Evolutionary conservation across 495 filamentous ascomycete genomes (phyloP).

Genomic region (Xylaria curta): DNA sequence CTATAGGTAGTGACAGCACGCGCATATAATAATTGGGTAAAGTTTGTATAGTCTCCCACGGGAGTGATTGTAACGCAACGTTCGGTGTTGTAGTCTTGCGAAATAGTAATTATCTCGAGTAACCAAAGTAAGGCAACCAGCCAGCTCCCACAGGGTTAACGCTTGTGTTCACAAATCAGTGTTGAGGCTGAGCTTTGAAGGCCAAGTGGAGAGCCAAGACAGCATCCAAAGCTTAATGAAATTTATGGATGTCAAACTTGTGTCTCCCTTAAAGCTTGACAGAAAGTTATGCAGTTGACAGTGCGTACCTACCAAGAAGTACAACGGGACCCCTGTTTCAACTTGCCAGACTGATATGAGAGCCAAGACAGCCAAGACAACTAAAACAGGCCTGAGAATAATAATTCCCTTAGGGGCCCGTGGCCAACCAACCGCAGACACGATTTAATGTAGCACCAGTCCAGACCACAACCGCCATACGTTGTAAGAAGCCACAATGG

Average conservation of each 20-base stretch:
- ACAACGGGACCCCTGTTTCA: slow-evolving; percentile 11
- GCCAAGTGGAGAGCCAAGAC: neutral
- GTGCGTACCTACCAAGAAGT: neutral
- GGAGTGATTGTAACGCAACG: slow-evolving; percentile 5
- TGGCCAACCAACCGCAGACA: slow-evolving; percentile 14
- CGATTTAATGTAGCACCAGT: neutral
- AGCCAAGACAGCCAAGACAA: slow-evolving; percentile 14
- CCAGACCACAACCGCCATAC: neutral
- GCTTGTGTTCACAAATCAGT: neutral
- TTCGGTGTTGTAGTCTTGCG: neutral
- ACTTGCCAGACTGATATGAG: neutral
- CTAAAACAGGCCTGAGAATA: neutral
- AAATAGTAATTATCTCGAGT: neutral
- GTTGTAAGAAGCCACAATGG: neutral
- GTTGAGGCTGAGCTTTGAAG: neutral
- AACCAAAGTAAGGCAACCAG: neutral
- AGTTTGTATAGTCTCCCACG: slow-evolving; percentile 6
- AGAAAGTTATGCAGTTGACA: neutral
- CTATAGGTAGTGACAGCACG: slow-evolving; percentile 25
- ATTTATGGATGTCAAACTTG: neutral
- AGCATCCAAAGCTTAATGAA: neutral
- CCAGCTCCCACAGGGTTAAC: neutral
- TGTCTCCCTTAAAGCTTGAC: neutral
- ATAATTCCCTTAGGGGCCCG: neutral
- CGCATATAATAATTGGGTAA: slow-evolving; percentile 28